Conservation (phyloP, 768 basidiomycete genomes). For the Trametes cubensis region DNA sequence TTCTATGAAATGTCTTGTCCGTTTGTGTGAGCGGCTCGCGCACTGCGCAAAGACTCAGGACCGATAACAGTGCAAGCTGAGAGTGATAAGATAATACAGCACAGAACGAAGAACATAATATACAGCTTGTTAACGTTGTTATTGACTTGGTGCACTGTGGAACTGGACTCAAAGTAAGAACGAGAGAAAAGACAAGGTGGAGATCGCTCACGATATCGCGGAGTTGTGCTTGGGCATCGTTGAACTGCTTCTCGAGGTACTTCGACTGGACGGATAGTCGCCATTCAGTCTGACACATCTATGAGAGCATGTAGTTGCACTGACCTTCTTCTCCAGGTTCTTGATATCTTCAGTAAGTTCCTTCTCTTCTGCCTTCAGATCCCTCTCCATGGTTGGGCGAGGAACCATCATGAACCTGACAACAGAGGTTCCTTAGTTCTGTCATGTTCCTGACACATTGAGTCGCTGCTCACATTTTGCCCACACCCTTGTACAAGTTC, state of each 20-base stretch:
- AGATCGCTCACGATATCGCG: conserved; percentile 67
- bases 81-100: conserved; percentile 8
- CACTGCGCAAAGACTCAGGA: too few relatives aligned
- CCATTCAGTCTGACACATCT: not conserved
- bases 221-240: conserved; percentile 84
- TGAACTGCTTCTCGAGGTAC: conserved; percentile 92
- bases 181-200: too few relatives aligned
- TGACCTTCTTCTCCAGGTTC: conserved; percentile 84
- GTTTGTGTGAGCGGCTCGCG: too few relatives aligned
- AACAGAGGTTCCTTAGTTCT: not conserved
- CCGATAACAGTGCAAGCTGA: too few relatives aligned
- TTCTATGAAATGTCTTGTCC: too few relatives aligned
- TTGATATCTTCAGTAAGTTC: conserved; percentile 82
- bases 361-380: conserved; percentile 77
- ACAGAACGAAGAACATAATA: not conserved
- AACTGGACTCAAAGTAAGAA: conserved; percentile 43
- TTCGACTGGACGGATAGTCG: conserved; percentile 57
- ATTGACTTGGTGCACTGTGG: conserved; percentile 47
- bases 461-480: conserved; percentile 75
- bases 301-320: not conserved
- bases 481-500: conserved; percentile 91
- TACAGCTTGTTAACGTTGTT: conserved; percentile 6
- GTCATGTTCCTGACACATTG: not conserved
- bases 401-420: conserved; percentile 90
- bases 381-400: conserved; percentile 73